These are phyloP conservation scores for Pythium sukuiense DNA, from an alignment of 352 stramenopile genomes.

Conservation along the genomic window DNA sequence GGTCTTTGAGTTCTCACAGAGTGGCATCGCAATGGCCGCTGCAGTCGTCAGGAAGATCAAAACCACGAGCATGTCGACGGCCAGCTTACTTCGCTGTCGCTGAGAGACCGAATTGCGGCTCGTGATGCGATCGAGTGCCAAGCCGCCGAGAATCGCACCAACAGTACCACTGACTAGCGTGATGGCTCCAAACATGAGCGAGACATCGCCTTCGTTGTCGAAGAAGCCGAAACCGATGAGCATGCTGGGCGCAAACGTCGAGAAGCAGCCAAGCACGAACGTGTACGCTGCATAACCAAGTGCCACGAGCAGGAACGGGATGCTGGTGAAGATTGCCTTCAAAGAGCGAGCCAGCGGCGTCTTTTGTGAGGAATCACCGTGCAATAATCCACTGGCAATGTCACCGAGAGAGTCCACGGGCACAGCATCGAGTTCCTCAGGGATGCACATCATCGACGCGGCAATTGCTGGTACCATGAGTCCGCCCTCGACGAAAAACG, in stretches of 20 bases:
- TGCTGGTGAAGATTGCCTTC: slow-evolving; percentile 60
- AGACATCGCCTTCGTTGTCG: slow-evolving; percentile 75
- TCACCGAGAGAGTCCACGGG: slow-evolving; percentile 26
- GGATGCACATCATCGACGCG: slow-evolving; percentile 57
- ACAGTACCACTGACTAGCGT: slow-evolving; percentile 83
- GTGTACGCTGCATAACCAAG: slow-evolving; percentile 87
- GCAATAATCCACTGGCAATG: neutral
- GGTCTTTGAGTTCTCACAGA: slow-evolving; percentile 40
- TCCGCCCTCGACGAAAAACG: slow-evolving; percentile 87
- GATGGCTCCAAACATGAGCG: slow-evolving; percentile 83
- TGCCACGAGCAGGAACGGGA: slow-evolving; percentile 77
- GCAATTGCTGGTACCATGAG: slow-evolving; percentile 81
- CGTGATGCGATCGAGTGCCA: slow-evolving; percentile 62
- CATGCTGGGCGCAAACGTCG: slow-evolving; percentile 85
- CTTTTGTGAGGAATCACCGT: slow-evolving; percentile 1
- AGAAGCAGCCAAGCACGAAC: slow-evolving; percentile 83
- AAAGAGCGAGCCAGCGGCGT: slow-evolving; percentile 50
- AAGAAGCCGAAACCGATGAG: slow-evolving; percentile 90
- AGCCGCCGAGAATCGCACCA: slow-evolving; percentile 84
- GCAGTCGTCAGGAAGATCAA: slow-evolving; percentile 56
- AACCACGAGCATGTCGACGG: slow-evolving; percentile 62
- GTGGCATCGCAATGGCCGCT: slow-evolving; percentile 69
- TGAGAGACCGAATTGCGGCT: slow-evolving; percentile 34
- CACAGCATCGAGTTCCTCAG: slow-evolving; percentile 57
- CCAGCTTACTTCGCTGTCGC: slow-evolving; percentile 45